These are phyloP conservation scores for Strobilomyces confusus DNA, from an alignment of 768 basidiomycete species.

Conservation along the genomic window DNA sequence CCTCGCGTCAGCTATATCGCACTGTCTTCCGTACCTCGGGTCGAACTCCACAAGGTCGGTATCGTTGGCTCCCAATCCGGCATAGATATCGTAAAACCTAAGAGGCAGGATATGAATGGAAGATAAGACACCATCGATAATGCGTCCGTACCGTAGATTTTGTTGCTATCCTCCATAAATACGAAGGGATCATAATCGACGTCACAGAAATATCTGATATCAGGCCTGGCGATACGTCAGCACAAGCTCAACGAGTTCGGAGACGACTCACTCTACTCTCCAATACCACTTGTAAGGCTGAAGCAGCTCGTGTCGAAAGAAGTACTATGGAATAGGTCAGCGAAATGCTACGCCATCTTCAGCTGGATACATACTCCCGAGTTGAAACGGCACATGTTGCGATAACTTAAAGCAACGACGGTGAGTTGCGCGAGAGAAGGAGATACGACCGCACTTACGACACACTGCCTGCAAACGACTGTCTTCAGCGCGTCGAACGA, in stretches of 20 bases:
- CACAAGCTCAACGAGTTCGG: background rate
- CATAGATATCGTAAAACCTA: slow-evolving; percentile 61
- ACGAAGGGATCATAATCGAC: slow-evolving; percentile 49
- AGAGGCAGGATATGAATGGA: background rate
- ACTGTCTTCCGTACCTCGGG: slow-evolving; percentile 42
- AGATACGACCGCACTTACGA: slow-evolving; percentile 30
- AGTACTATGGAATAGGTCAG: slow-evolving; percentile 37
- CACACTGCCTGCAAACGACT: slow-evolving; percentile 35
- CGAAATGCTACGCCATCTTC: background rate
- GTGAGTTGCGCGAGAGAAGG: background rate
- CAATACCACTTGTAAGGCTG: slow-evolving; percentile 57
- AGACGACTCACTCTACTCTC: slow-evolving; percentile 48
- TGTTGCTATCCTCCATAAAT: slow-evolving; percentile 51
- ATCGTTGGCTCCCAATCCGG: slow-evolving; percentile 65
- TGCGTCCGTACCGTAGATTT: slow-evolving; percentile 42
- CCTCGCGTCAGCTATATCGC: slow-evolving; percentile 27
- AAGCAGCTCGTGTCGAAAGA: slow-evolving; percentile 53
- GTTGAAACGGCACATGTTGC: slow-evolving; percentile 79
- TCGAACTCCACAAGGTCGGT: slow-evolving; percentile 56
- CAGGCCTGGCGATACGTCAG: slow-evolving; percentile 34
- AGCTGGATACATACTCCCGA: slow-evolving; percentile 47
- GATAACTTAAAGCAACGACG: slow-evolving; percentile 38
- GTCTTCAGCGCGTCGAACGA: slow-evolving; percentile 1
- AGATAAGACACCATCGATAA: background rate
- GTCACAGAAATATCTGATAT: slow-evolving; percentile 54